Evolutionary conservation across 2,329 filamentous ascomycete species (phyloP).

Genomic region (Arachnopeziza araneosa): DNA sequence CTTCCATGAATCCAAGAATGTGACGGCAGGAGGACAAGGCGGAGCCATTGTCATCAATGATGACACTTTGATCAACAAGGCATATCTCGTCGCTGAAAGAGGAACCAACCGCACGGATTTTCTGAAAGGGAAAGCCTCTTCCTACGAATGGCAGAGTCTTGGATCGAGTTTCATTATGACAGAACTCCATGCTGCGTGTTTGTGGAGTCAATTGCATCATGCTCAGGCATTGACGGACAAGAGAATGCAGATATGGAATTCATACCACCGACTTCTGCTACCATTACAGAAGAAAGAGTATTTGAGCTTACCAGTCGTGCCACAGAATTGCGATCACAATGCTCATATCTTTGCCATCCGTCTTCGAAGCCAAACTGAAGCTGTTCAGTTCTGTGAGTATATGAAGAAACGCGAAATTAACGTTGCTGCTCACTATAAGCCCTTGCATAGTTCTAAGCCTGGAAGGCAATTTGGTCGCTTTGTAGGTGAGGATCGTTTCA

Average conservation of each 20-base stretch:
- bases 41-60: background rate
- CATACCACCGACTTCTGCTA: background rate
- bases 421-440: background rate
- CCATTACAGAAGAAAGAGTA: background rate
- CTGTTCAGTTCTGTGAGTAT: background rate
- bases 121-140: background rate
- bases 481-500: slow-evolving; percentile 1
- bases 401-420: background rate
- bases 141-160: background rate
- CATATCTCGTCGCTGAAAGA: background rate
- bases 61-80: background rate
- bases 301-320: background rate
- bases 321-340: background rate
- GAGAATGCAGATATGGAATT: background rate
- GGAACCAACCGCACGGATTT: background rate
- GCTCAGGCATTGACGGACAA: background rate
- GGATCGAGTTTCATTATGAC: slow-evolving; percentile 3
- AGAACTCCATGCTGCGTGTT: slow-evolving; percentile 1
- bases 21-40: background rate
- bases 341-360: slow-evolving; percentile 1
- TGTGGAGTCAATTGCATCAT: background rate
- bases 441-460: background rate
- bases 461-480: background rate
- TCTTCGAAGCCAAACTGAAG: background rate
- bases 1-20: slow-evolving; percentile 3